Evolutionary conservation across 768 basidiomycete genomes (phyloP).

Genomic region (Tephrocybe sp.): DNA sequence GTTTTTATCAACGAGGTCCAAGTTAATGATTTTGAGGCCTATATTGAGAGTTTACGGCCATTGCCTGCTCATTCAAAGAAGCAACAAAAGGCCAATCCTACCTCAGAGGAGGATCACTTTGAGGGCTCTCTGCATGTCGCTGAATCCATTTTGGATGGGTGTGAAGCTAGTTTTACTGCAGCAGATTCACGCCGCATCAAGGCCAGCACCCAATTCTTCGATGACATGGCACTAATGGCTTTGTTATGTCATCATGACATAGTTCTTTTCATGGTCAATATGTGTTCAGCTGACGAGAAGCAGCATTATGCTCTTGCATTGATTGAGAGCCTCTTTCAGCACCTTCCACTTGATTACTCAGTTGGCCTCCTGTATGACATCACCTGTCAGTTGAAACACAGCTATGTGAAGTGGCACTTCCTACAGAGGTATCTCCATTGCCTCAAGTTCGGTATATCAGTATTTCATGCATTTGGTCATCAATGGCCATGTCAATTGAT

Average conservation of each 20-base stretch:
- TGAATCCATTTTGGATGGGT: constrained; percentile 28
- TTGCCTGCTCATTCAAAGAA: not conserved
- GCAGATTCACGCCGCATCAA: constrained; percentile 24
- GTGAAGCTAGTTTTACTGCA: constrained; percentile 28
- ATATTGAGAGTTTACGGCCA: not conserved
- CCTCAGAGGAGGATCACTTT: constrained; percentile 9
- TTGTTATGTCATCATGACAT: constrained; percentile 34
- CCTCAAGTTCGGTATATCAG: constrained; percentile 27
- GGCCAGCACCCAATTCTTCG: constrained; percentile 25
- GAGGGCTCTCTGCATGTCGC: constrained; percentile 24
- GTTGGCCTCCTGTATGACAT: constrained; percentile 30
- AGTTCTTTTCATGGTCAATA: constrained; percentile 33
- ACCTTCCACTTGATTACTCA: constrained; percentile 21
- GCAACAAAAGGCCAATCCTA: not conserved
- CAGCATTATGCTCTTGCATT: constrained; percentile 19
- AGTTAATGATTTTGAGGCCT: not conserved
- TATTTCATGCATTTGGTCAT: constrained; percentile 35
- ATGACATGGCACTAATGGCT: constrained; percentile 34
- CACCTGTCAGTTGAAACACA: constrained; percentile 30
- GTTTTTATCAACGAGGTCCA: not conserved
- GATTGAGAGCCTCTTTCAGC: constrained; percentile 27
- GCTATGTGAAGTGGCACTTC: constrained; percentile 24
- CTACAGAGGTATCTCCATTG: constrained; percentile 18
- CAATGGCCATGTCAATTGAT: constrained; percentile 35
- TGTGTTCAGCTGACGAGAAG: constrained; percentile 30